phyloP scores from a whole-genome alignment of 1,284 basidiomycete species.

The Melampsora allii-populina region DNA sequence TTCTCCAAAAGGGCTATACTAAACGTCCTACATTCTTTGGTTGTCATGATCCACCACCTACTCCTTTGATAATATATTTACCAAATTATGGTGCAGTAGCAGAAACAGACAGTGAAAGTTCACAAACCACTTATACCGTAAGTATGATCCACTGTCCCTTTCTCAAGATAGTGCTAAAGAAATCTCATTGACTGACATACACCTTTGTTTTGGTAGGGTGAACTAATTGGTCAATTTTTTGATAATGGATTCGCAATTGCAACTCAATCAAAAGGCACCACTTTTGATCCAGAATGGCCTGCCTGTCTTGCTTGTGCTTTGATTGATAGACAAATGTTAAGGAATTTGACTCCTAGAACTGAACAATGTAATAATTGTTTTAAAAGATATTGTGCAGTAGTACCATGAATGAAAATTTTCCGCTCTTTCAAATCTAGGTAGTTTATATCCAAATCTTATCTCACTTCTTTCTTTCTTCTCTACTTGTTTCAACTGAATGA shows the following conservation, averaged over 20 bases:
- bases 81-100: constrained; percentile 13
- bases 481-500: no score
- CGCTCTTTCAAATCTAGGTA: no score
- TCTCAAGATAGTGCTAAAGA: background rate
- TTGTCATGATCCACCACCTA: constrained; percentile 12
- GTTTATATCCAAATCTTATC: no score
- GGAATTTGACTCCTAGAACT: constrained; percentile 15
- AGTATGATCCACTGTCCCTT: background rate
- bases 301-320: constrained; percentile 33
- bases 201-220: background rate
- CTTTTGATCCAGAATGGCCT: constrained; percentile 18
- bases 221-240: constrained; percentile 28
- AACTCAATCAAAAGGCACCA: constrained; percentile 30
- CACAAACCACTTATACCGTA: constrained; percentile 21
- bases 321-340: constrained; percentile 23
- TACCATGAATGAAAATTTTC: background rate
- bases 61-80: constrained; percentile 25
- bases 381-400: constrained; percentile 23
- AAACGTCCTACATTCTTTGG: constrained; percentile 38
- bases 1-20: constrained; percentile 18
- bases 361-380: constrained; percentile 39
- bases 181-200: background rate
- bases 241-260: constrained; percentile 43
- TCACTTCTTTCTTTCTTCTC: no score
- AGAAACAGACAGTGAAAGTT: constrained; percentile 8